A percentile compares a stretch with the other conserved stretches of the same genome.
These are phyloP conservation scores for Penicillium pancosmium DNA, from an alignment of 495 filamentous ascomycete genomes.

Conservation along the genomic window DNA sequence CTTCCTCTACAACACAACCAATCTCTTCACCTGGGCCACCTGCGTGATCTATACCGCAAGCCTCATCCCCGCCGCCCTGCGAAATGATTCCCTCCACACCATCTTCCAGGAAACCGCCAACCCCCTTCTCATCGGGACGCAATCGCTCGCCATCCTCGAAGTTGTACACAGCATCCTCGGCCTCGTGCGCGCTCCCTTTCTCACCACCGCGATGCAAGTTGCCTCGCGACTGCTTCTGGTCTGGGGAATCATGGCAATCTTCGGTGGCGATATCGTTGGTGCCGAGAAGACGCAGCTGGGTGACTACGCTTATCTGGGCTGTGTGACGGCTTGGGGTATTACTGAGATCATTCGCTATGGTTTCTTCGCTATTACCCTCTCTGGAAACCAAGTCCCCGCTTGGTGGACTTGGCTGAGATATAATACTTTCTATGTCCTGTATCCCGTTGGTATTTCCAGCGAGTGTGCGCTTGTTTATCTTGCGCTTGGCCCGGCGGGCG, in stretches of 20 bases:
- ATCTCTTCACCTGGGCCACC: constrained; percentile 71
- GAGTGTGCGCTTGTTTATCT: constrained; percentile 77
- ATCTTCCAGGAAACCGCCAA: constrained; percentile 60
- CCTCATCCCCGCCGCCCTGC: constrained; percentile 38
- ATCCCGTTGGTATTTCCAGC: constrained; percentile 85
- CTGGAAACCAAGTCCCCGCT: constrained; percentile 57
- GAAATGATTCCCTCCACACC: constrained; percentile 45
- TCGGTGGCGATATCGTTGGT: constrained; percentile 44
- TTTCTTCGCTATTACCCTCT: constrained; percentile 78
- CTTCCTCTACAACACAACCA: constrained; percentile 78
- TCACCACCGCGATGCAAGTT: constrained; percentile 90
- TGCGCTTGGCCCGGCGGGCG: constrained; percentile 61
- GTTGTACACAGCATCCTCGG: constrained; percentile 74
- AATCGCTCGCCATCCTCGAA: constrained; percentile 82
- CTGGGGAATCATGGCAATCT: constrained; percentile 73
- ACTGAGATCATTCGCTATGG: constrained; percentile 89
- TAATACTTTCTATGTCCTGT: constrained; percentile 89
- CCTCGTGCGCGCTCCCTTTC: constrained; percentile 79
- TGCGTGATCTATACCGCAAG: constrained; percentile 64
- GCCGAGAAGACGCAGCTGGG: constrained; percentile 30
- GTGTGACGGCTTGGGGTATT: constrained; percentile 74
- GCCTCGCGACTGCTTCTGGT: constrained; percentile 79
- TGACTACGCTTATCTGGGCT: constrained; percentile 48
- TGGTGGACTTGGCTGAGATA: constrained; percentile 83
- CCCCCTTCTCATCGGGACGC: constrained; percentile 72